Base-by-base conservation (phyloP, 2,329 filamentous ascomycete species). In the Neofusicoccum cordaticola region DNA sequence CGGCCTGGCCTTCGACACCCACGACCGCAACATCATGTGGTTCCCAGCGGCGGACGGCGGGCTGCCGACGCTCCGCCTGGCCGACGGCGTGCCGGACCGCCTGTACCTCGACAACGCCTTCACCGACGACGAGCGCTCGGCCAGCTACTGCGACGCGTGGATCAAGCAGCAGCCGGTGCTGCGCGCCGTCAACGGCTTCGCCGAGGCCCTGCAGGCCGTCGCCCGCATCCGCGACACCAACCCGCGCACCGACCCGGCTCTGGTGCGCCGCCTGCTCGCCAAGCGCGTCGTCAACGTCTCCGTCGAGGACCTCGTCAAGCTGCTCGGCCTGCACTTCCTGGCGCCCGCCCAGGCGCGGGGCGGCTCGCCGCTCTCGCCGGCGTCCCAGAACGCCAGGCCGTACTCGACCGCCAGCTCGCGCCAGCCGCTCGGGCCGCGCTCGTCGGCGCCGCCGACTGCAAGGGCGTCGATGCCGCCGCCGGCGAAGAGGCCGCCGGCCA, bases 21-120 rank as follows among this genome's bases (percentile, higher is more conserved):
- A 60, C 31, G 56, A 60, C n/a, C 56, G 56, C 41, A 47, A 47
- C 42, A 60, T 60, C n/a, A 60, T 60, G 56, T 60, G 56, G 56
- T 60, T 60, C 17, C 56, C 42, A 11, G 11, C 37, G 13, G 42
- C 56, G n/a, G 56, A 11, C 37, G 37, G 56, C 27, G 56, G 56
- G 7, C 31, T 60, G n/a, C 41, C 56, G 4, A 60, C 56, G 56
- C 56, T 60, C 7, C 56, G 39, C 56, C 31, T 60, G 15, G 56
- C 42, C 27, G 56, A 47, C 41, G 56, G 56, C 42, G 9, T 44
- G 11, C 56, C 56, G 7, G 56, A 60, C 12, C 56, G 42, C 27
- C 56, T 60, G 27, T 60, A 60, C 31, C 56, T 60, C 27, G 56
- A 47, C 11, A 44, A 58, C 31, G 11, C 31, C 13, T 47, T 60